These are phyloP conservation scores for Rhododendron vialii DNA, from an alignment of 148 eudicot species.

Conservation along the genomic window DNA sequence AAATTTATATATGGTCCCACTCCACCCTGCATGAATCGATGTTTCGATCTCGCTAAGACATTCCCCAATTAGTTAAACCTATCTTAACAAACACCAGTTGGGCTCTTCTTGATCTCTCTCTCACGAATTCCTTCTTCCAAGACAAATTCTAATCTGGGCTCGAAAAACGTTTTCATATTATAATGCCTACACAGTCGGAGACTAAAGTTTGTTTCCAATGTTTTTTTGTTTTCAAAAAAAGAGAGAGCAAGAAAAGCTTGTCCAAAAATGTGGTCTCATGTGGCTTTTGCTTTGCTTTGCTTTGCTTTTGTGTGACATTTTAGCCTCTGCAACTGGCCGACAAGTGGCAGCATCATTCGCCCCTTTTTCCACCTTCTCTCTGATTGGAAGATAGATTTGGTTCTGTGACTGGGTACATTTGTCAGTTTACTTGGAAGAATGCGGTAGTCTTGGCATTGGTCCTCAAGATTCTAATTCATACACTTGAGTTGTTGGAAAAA, in stretches of 20 bases:
- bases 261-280: slow-evolving; percentile 15
- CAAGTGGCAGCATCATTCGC: slow-evolving; percentile 16
- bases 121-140: background rate
- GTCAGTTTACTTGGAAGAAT: background rate
- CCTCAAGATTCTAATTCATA: too few relatives aligned
- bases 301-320: slow-evolving; percentile 13
- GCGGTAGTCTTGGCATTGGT: too few relatives aligned
- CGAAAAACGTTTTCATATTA: slow-evolving; percentile 1
- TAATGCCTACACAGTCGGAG: background rate
- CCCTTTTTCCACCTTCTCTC: background rate
- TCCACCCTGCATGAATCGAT: slow-evolving; percentile 3
- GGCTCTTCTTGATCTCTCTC: background rate
- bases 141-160: background rate
- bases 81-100: background rate
- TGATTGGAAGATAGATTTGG: background rate
- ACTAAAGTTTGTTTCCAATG: slow-evolving; percentile 6
- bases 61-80: background rate
- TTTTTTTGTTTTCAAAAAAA: slow-evolving; percentile 1
- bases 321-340: slow-evolving; percentile 13
- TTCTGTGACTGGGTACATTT: too few relatives aligned
- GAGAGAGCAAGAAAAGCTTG: slow-evolving; percentile 14
- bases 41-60: background rate
- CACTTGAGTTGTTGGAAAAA: too few relatives aligned
- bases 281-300: slow-evolving; percentile 19
- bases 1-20: slow-evolving; percentile 33